phyloP scores from a whole-genome alignment of 139 green algal genomes.

The Chlamydomonas incerta region DNA sequence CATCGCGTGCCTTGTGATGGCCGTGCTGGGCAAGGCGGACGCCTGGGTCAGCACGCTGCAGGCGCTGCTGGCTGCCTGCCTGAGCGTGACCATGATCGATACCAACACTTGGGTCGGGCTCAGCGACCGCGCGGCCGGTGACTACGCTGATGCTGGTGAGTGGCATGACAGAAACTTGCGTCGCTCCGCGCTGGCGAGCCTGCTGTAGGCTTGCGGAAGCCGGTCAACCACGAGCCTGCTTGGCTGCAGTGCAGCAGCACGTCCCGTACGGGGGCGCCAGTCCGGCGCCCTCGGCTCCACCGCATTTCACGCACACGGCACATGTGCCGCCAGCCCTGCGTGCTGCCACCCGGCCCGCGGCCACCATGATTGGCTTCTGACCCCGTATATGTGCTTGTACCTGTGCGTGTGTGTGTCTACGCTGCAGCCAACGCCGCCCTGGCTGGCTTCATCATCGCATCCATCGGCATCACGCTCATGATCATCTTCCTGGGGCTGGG shows the following conservation, averaged over 20 bases:
- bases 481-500: constrained; percentile 17
- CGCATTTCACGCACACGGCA: no score
- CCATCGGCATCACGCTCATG: not conserved
- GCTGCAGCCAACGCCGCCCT: not conserved
- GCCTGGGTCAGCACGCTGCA: constrained; percentile 2
- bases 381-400: not conserved
- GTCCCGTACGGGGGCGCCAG: no score
- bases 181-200: no score
- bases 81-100: constrained; percentile 2
- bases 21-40: not conserved
- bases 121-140: not conserved
- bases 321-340: not conserved
- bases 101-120: not conserved
- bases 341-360: no score
- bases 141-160: not conserved
- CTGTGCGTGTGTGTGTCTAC: no score
- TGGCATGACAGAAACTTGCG: no score
- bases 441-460: constrained; percentile 22
- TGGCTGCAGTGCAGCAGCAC: no score
- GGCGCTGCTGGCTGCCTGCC: not conserved
- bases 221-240: no score
- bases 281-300: no score
- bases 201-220: no score
- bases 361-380: no score
- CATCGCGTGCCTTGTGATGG: not conserved